Percentiles rank a stretch among this genome's conserved stretches.
Conservation (phyloP, 2,329 filamentous ascomycete genomes). For the Pyrenochaeta sp. region DNA sequence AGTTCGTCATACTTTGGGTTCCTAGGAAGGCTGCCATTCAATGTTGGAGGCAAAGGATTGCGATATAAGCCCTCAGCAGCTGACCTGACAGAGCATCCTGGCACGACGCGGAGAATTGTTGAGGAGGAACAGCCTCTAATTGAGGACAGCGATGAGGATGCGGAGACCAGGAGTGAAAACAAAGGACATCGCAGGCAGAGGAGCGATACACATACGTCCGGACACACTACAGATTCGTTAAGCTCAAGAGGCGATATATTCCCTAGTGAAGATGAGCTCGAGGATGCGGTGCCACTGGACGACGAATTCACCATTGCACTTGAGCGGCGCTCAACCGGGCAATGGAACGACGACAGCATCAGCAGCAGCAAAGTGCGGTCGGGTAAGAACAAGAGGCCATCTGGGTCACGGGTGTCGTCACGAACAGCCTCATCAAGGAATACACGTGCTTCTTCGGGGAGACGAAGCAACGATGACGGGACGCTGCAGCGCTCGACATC, state of each 20-base stretch:
- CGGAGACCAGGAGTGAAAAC: slow-evolving; percentile 24
- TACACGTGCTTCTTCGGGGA: slow-evolving; percentile 39
- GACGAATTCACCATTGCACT: slow-evolving; percentile 91
- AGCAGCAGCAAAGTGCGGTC: slow-evolving; percentile 69
- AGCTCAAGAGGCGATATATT: slow-evolving; percentile 91
- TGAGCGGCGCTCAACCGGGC: slow-evolving; percentile 70
- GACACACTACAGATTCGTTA: slow-evolving; percentile 83
- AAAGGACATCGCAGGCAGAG: slow-evolving; percentile 65
- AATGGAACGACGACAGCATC: slow-evolving; percentile 71
- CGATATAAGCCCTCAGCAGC: slow-evolving; percentile 91
- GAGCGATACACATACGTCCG: slow-evolving; percentile 81
- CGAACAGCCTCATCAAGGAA: slow-evolving; percentile 57
- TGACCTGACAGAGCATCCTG: slow-evolving; percentile 87
- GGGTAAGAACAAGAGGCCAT: slow-evolving; percentile 52
- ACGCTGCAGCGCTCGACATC: slow-evolving; percentile 37
- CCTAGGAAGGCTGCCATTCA: slow-evolving; percentile 82
- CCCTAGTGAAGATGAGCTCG: slow-evolving; percentile 83
- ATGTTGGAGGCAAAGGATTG: slow-evolving; percentile 77
- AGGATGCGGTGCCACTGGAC: slow-evolving; percentile 90
- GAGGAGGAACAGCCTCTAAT: slow-evolving; percentile 78
- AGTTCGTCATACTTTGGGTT: slow-evolving; percentile 88
- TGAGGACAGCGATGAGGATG: slow-evolving; percentile 63
- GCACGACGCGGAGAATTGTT: slow-evolving; percentile 56
- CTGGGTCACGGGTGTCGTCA: slow-evolving; percentile 58
- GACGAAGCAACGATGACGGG: slow-evolving; percentile 23